Conservation (phyloP, 495 filamentous ascomycete genomes). For the Parmelia sp. region DNA sequence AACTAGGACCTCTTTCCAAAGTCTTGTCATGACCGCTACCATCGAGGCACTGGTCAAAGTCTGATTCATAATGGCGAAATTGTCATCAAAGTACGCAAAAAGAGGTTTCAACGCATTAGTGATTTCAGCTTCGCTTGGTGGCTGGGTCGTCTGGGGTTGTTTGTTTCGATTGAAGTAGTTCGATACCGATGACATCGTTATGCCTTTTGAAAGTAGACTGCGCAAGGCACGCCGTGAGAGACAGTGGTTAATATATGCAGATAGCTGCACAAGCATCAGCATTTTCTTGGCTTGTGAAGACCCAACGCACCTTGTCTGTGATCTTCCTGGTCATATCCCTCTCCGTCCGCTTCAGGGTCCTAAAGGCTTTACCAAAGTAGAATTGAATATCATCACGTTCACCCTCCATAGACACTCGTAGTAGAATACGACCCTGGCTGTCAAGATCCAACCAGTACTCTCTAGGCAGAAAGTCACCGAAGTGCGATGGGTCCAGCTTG, state of each 20-base stretch:
- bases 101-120: slow-evolving; percentile 77
- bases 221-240: slow-evolving; percentile 76
- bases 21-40: slow-evolving; percentile 92
- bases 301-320: slow-evolving; percentile 80
- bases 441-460: slow-evolving; percentile 98
- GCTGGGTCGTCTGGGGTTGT: slow-evolving; percentile 46
- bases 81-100: slow-evolving; percentile 97
- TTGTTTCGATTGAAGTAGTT: slow-evolving; percentile 66
- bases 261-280: slow-evolving; percentile 55
- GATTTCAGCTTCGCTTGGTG: slow-evolving; percentile 63
- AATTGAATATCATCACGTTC: slow-evolving; percentile 98
- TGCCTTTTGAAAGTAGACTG: slow-evolving; percentile 62
- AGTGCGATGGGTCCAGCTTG: slow-evolving; percentile 91
- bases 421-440: slow-evolving; percentile 82
- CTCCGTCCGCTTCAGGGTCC: slow-evolving; percentile 88
- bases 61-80: slow-evolving; percentile 98
- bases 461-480: slow-evolving; percentile 87
- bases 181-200: slow-evolving; percentile 61
- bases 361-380: slow-evolving; percentile 95
- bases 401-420: slow-evolving; percentile 96
- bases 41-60: slow-evolving; percentile 89
- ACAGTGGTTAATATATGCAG: slow-evolving; percentile 84
- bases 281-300: not conserved
- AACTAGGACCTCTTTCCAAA: slow-evolving; percentile 96
- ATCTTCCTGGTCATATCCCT: slow-evolving; percentile 97